Evolutionary conservation across 495 filamentous ascomycete genomes (phyloP).

Genomic region (Trichoderma orchidacearum): DNA sequence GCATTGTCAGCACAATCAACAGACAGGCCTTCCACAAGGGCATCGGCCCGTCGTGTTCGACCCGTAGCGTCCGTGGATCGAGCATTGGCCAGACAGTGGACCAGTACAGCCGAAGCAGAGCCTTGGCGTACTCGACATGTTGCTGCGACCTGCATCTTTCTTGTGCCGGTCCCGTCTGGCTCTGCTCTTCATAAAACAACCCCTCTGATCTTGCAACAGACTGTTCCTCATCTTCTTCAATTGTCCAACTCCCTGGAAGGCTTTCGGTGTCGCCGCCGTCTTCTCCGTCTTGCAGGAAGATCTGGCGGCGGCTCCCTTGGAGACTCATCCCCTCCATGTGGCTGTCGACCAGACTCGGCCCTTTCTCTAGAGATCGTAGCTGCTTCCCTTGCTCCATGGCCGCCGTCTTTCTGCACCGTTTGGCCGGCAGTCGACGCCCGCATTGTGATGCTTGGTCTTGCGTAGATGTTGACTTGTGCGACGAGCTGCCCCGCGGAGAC

Average conservation of each 20-base stretch:
- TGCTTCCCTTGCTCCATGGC: too few species aligned
- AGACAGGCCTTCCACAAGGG: conserved; percentile 1
- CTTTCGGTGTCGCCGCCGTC: conserved; percentile 8
- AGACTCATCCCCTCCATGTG: not conserved
- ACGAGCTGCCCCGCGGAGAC: not conserved
- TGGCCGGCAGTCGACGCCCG: not conserved
- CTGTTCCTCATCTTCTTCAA: not conserved
- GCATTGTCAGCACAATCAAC: conserved; percentile 9
- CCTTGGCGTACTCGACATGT: not conserved
- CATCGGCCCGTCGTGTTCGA: not conserved
- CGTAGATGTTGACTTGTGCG: not conserved
- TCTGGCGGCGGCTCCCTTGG: not conserved
- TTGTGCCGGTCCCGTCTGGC: too few species aligned
- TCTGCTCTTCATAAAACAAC: too few species aligned
- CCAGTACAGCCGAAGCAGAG: conserved; percentile 11
- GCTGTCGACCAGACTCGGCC: not conserved
- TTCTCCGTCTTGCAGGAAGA: not conserved
- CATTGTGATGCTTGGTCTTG: not conserved
- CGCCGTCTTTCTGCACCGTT: not conserved
- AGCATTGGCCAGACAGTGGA: conserved; percentile 14
- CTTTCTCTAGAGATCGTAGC: too few species aligned
- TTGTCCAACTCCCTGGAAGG: conserved; percentile 1
- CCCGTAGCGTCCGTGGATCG: conserved; percentile 1
- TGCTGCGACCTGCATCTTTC: not conserved
- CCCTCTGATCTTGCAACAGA: not conserved